A percentile compares a stretch with the other conserved stretches of the same genome.
These are phyloP conservation scores for Phytophthora multivora DNA, from an alignment of 352 stramenopile species.

Conservation along the genomic window DNA sequence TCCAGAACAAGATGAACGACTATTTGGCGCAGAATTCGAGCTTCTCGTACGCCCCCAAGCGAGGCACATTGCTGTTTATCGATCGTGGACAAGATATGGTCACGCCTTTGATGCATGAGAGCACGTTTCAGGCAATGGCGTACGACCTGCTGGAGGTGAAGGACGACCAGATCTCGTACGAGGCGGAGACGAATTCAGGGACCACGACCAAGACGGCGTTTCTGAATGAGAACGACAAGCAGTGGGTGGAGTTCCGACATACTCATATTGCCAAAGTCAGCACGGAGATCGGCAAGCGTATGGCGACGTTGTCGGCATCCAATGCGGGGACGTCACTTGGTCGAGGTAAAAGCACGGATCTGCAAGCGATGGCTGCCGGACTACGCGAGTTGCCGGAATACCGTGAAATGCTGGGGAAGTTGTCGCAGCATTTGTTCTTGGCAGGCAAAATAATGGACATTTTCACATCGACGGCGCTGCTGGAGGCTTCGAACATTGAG, in stretches of 20 bases:
- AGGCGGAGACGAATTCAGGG: slow-evolving; percentile 84
- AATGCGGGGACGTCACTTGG: slow-evolving; percentile 82
- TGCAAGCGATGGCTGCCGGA: slow-evolving; percentile 93
- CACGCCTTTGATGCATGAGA: slow-evolving; percentile 97
- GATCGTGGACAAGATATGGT: slow-evolving; percentile 94
- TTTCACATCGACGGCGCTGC: slow-evolving; percentile 87
- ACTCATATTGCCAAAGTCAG: slow-evolving; percentile 95
- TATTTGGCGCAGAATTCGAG: slow-evolving; percentile 91
- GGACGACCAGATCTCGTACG: slow-evolving; percentile 94
- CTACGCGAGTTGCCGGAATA: slow-evolving; percentile 95
- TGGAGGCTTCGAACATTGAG: slow-evolving; percentile 94
- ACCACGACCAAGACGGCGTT: slow-evolving; percentile 90
- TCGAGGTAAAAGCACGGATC: slow-evolving; percentile 83
- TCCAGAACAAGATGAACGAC: slow-evolving; percentile 96
- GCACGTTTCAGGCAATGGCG: slow-evolving; percentile 97
- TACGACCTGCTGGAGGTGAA: slow-evolving; percentile 96
- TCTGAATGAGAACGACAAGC: slow-evolving; percentile 96
- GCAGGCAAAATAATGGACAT: slow-evolving; percentile 94
- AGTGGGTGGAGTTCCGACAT: slow-evolving; percentile 96
- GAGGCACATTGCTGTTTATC: slow-evolving; percentile 94
- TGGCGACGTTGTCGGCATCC: slow-evolving; percentile 74
- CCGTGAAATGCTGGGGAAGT: slow-evolving; percentile 93
- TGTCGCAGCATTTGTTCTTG: slow-evolving; percentile 95
- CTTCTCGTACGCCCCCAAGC: slow-evolving; percentile 91
- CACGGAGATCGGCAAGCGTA: slow-evolving; percentile 78